Conservation (phyloP, 805 yeast genomes). For the Saccharomycopsis vini region DNA sequence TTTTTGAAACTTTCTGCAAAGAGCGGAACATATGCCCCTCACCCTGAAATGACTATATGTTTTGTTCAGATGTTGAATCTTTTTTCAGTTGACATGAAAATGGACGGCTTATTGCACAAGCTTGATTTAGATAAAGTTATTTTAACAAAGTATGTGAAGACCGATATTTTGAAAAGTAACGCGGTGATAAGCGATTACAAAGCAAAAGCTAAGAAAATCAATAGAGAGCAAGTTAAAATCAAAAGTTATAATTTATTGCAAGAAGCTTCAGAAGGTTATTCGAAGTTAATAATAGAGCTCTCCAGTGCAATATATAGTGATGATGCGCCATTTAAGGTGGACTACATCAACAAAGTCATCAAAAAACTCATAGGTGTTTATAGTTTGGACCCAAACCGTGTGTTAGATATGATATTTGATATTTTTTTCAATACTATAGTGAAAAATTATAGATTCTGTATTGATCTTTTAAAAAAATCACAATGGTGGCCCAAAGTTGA, state of each 20-base stretch:
- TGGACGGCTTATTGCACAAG: too few species aligned
- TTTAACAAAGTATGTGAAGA: slow-evolving; percentile 4
- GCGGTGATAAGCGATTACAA: slow-evolving; percentile 5
- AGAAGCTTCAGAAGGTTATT: slow-evolving; percentile 73
- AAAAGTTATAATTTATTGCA: slow-evolving; percentile 56
- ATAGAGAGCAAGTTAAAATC: slow-evolving; percentile 23
- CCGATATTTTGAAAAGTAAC: slow-evolving; percentile 7
- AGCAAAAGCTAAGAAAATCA: slow-evolving; percentile 1
- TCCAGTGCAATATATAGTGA: slow-evolving; percentile 33
- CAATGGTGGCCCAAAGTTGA: slow-evolving; percentile 55
- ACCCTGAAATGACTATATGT: slow-evolving; percentile 1
- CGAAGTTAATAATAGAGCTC: slow-evolving; percentile 49
- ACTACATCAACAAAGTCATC: slow-evolving; percentile 38
- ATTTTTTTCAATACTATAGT: slow-evolving; percentile 39
- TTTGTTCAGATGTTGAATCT: slow-evolving; percentile 17
- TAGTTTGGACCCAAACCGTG: slow-evolving; percentile 62
- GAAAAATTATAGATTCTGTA: slow-evolving; percentile 36
- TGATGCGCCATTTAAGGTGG: slow-evolving; percentile 34
- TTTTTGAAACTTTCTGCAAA: slow-evolving; percentile 1
- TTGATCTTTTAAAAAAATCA: slow-evolving; percentile 43
- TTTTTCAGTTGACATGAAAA: slow-evolving; percentile 11
- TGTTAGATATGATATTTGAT: slow-evolving; percentile 54
- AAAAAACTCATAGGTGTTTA: slow-evolving; percentile 64
- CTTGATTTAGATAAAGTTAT: neutral
- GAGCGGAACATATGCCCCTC: neutral